Evolutionary conservation across 116 monocot genomes (phyloP), one percentile per base, ranked within the genome.

Genomic region (Papilionanthe hybrid): DNA sequence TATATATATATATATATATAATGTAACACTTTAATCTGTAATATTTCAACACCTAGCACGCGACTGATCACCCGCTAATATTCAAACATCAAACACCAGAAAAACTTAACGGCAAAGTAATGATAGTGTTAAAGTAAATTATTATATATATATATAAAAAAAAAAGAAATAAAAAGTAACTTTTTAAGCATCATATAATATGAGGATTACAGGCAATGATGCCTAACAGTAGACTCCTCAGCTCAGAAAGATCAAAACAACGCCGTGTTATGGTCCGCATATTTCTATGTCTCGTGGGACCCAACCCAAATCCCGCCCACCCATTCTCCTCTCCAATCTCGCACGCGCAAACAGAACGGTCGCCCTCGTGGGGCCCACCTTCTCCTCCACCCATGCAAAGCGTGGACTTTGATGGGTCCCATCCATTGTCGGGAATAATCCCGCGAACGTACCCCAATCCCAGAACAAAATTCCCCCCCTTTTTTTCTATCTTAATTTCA

Each of bases 381-480:
- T 4, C 32, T 32, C n/a, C 69, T 69, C 69, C 69, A 69, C 69
- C 69, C 69, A 69, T 69, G 69, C 69, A 69, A 69, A 69, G 69
- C 69, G 69, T 69, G 69, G 69, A 69, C 15, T 11, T 69, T 32
- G 69, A 63, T 69, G 69, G 69, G 69, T 28, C 28, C 69, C 69
- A 69, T 37, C 69, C 17, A 19, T 12, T 69, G 69, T 69, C 69
- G 69, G 69, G 69, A 69, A 69, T 69, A 69, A 69, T 28, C 69
- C 69, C 69, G 69, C 69, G 32, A 15, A 37, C 30, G 32, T 10
- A 17, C 30, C 32, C 32, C 69, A 69, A 5, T 30, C 69, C 69
- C 32, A 11, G 37, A 30, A 17, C 69, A 37, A 69, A 37, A 28
- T 32, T 15, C 69, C 2, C 32, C 5, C 68, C n/a, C 37, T 2